Conservation (phyloP, 352 stramenopile genomes). For the Halophytophthora batemanensis region DNA sequence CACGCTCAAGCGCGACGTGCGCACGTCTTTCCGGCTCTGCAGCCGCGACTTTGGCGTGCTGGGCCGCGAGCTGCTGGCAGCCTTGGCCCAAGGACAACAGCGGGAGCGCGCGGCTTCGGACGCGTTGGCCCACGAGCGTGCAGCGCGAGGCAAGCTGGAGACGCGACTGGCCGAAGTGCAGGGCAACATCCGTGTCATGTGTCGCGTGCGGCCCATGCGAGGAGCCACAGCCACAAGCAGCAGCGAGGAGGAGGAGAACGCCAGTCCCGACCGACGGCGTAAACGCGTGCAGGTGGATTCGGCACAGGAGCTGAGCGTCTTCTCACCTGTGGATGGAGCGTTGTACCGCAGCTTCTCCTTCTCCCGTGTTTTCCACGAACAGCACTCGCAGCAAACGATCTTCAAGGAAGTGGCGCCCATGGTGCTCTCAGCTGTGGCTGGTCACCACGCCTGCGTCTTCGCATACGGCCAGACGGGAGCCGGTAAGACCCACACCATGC, state of each 20-base stretch:
- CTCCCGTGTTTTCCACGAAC: constrained; percentile 79
- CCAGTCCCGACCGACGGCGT: constrained; percentile 15
- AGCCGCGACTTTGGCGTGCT: constrained; percentile 69
- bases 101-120: constrained; percentile 32
- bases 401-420: constrained; percentile 92
- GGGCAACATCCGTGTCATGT: constrained; percentile 75
- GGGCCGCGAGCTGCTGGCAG: constrained; percentile 51
- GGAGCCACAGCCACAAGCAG: constrained; percentile 1
- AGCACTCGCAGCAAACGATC: constrained; percentile 80
- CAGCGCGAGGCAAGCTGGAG: constrained; percentile 38
- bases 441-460: constrained; percentile 94
- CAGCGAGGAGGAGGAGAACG: constrained; percentile 20
- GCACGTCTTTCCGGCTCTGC: constrained; percentile 65
- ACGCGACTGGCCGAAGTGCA: constrained; percentile 44
- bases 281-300: constrained; percentile 33
- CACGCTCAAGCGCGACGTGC: constrained; percentile 61
- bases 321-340: constrained; percentile 39
- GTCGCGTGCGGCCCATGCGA: constrained; percentile 58
- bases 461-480: constrained; percentile 90
- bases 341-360: constrained; percentile 85
- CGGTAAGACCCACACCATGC: constrained; percentile 39
- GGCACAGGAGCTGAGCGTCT: constrained; percentile 31
- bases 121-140: constrained; percentile 55
- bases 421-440: constrained; percentile 85
- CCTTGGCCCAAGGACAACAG: constrained; percentile 31